Base-by-base conservation (phyloP, 208 protist species). In the Trypanosoma boissoni region DNA sequence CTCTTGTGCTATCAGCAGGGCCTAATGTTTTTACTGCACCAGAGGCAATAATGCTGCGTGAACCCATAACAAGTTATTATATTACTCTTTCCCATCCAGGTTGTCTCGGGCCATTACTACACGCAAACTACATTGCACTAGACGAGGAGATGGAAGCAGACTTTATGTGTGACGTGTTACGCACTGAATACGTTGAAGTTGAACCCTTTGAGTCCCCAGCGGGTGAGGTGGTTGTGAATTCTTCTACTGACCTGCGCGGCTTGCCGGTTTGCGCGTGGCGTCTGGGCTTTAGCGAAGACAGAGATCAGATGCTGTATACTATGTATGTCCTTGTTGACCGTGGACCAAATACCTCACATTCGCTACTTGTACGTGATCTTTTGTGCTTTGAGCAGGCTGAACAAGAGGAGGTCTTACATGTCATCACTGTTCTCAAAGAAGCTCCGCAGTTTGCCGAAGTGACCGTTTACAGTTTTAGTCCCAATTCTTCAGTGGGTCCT, bases 111-210 rank as follows among this genome's bases (percentile, higher is more conserved):
- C 52, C 72, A 46, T 76, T 88, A 23, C 56, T 93, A 23, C 62
- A 74, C 37, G 64, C 64, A 34, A 87, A 82, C 59, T 93, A 87
- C 58, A 57, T 93, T 55, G 54, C 58, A 37, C 61, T 58, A 18
- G 68, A 72, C 49, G 78, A 82, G 63, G 82, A 85, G 27, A 68
- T 64, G 41, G 73, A 80, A 64, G 75, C 74, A n/a, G 80, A 88
- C 31, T 58, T 93, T 16, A 57, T 88, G 67, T 91, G 80, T 43
- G 83, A 91, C 48, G 71, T 93, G 65, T 66, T 93, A 2, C 76
- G 78, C 59, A 83, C 73, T 16, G 78, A 88, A 55, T 76, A 72
- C 53, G 86, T 79, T 10, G 83, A 88, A 67, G 67, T 86, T 28
- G 78, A 80, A 31, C 80, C 76, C 16, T 87, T 91, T 64, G 67